phyloP scores from a whole-genome alignment of 345 rosid species.

The Pistacia integerrima region DNA sequence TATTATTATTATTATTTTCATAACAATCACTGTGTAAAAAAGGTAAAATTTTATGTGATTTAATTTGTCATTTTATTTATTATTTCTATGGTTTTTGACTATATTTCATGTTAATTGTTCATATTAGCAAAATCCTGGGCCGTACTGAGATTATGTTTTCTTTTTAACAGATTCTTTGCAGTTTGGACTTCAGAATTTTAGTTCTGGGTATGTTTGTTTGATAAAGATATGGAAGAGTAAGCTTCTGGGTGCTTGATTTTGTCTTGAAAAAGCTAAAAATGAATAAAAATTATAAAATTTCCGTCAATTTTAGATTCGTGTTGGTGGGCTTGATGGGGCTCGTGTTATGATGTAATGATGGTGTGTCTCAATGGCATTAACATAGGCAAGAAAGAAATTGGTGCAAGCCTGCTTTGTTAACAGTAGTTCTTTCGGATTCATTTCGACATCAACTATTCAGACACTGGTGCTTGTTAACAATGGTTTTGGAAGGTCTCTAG shows the following conservation, averaged over 20 bases:
- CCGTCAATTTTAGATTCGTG: neutral
- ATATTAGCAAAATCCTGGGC: no score
- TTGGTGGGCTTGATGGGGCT: neutral
- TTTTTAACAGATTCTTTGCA: neutral
- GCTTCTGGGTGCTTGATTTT: neutral
- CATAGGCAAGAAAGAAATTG: neutral
- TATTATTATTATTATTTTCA: neutral
- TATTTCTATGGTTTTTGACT: no score
- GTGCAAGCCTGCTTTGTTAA: neutral
- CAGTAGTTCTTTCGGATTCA: neutral
- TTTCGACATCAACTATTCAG: neutral
- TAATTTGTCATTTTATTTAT: no score
- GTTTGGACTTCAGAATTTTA: neutral
- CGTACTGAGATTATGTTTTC: neutral
- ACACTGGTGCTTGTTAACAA: neutral
- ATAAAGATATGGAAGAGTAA: neutral
- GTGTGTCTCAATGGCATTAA: constrained; percentile 4
- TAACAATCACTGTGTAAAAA: no score
- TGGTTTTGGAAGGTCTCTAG: constrained; percentile 2
- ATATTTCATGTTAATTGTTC: neutral
- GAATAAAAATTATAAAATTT: neutral
- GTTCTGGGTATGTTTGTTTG: neutral
- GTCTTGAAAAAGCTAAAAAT: neutral
- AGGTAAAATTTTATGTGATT: no score
- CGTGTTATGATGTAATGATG: neutral